These are phyloP conservation scores for Apophysomyces elegans DNA, from an alignment of 371 early-diverging fungal species.

Conservation along the genomic window DNA sequence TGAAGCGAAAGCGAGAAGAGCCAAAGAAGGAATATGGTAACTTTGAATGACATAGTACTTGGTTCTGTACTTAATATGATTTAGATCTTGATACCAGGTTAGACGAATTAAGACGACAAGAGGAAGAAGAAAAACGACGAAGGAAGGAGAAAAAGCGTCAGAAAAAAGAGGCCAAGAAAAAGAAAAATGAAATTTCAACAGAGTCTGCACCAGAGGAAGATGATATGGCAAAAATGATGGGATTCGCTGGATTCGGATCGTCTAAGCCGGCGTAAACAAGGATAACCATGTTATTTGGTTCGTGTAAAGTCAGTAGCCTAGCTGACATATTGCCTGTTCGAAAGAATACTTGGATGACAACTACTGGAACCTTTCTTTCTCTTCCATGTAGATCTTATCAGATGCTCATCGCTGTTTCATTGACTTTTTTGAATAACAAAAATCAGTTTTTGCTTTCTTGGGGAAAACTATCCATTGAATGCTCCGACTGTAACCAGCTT, in stretches of 20 bases:
- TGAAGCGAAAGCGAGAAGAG: constrained; percentile 63
- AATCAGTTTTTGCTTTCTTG: no score
- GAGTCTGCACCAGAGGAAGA: constrained; percentile 31
- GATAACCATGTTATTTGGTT: no score
- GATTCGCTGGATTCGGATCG: constrained; percentile 54
- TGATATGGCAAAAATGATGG: constrained; percentile 59
- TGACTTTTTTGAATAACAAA: no score
- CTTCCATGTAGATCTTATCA: no score
- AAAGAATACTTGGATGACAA: no score
- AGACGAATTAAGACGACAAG: constrained; percentile 46
- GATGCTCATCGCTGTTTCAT: no score
- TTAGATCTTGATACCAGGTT: constrained; percentile 63
- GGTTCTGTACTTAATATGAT: not conserved
- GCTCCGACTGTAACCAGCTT: no score
- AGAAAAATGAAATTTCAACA: constrained; percentile 37
- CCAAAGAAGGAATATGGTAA: constrained; percentile 59
- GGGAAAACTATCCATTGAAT: no score
- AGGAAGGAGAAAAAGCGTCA: constrained; percentile 55
- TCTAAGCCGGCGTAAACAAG: constrained; percentile 32
- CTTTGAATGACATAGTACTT: not conserved
- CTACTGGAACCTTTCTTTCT: no score
- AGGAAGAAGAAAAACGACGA: constrained; percentile 55
- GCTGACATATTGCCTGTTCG: no score
- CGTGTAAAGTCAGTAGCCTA: no score
- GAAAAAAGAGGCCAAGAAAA: constrained; percentile 55